These are phyloP conservation scores for Nitzschia sp. DNA, from an alignment of 108 stramenopile species.

Conservation along the genomic window DNA sequence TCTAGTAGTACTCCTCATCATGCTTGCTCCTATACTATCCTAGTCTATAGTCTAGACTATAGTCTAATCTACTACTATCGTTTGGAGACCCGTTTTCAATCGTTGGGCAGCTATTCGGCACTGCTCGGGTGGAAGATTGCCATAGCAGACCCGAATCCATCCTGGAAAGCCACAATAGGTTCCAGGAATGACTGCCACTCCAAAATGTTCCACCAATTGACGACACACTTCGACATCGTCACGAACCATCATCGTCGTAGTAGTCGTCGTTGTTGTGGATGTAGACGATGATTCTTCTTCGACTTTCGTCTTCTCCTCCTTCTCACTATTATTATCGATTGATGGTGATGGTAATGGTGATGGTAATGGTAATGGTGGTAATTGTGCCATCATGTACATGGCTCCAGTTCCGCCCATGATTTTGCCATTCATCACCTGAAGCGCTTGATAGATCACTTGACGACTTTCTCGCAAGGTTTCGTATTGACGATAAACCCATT, in stretches of 20 bases:
- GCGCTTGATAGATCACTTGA: conserved; percentile 68
- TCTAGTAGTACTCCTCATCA: too few species aligned
- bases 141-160: conserved; percentile 87
- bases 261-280: not conserved
- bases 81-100: conserved; percentile 35
- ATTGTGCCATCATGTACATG: conserved; percentile 91
- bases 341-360: too few species aligned
- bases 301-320: too few species aligned
- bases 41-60: too few species aligned
- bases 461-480: conserved; percentile 67
- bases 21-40: too few species aligned
- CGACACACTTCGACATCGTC: conserved; percentile 67
- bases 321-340: not conserved
- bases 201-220: conserved; percentile 68
- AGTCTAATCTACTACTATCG: too few species aligned
- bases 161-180: conserved; percentile 83
- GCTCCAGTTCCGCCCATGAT: conserved; percentile 84
- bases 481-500: conserved; percentile 79
- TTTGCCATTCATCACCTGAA: conserved; percentile 58
- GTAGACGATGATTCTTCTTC: not conserved
- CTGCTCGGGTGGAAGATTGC: conserved; percentile 67
- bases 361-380: conserved; percentile 52
- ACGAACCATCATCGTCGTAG: conserved; percentile 35
- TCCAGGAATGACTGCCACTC: conserved; percentile 91
- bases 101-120: conserved; percentile 66